Conservation (phyloP, 768 basidiomycete species). For the Boletus rubescentipes region DNA sequence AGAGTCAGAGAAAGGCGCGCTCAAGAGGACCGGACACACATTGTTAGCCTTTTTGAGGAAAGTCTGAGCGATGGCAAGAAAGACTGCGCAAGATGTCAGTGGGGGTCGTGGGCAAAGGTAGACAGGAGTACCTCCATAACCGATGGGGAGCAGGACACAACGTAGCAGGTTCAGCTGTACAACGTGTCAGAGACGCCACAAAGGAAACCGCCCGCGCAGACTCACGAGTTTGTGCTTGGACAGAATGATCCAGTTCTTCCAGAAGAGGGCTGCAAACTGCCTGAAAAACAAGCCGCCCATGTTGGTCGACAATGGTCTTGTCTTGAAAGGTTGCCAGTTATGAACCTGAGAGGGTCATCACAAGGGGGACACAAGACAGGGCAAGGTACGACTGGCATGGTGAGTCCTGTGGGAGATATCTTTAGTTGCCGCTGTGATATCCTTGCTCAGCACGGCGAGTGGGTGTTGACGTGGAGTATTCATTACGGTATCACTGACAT, state of each 20-base stretch:
- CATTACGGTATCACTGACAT: no score
- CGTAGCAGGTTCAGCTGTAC: slow-evolving; percentile 56
- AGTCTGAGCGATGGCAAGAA: slow-evolving; percentile 61
- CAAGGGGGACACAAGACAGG: neutral
- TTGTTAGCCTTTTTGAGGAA: slow-evolving; percentile 60
- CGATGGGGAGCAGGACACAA: slow-evolving; percentile 63
- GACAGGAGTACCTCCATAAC: slow-evolving; percentile 44
- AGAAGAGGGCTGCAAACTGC: slow-evolving; percentile 58
- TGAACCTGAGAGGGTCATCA: neutral
- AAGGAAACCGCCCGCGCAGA: slow-evolving; percentile 1
- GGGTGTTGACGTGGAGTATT: no score
- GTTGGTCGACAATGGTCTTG: neutral
- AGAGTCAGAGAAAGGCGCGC: neutral
- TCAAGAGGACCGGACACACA: slow-evolving; percentile 36
- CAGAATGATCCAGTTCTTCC: slow-evolving; percentile 77
- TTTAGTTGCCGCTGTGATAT: neutral
- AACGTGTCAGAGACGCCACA: neutral
- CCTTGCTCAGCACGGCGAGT: no score
- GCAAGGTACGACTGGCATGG: neutral
- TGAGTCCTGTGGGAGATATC: neutral
- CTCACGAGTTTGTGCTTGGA: slow-evolving; percentile 65
- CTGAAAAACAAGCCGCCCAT: slow-evolving; percentile 50
- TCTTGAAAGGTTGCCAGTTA: neutral
- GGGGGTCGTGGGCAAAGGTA: neutral
- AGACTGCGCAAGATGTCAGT: slow-evolving; percentile 33